Evolutionary conservation across 139 green algal genomes (phyloP).

Genomic region (Chlorella vulgaris): DNA sequence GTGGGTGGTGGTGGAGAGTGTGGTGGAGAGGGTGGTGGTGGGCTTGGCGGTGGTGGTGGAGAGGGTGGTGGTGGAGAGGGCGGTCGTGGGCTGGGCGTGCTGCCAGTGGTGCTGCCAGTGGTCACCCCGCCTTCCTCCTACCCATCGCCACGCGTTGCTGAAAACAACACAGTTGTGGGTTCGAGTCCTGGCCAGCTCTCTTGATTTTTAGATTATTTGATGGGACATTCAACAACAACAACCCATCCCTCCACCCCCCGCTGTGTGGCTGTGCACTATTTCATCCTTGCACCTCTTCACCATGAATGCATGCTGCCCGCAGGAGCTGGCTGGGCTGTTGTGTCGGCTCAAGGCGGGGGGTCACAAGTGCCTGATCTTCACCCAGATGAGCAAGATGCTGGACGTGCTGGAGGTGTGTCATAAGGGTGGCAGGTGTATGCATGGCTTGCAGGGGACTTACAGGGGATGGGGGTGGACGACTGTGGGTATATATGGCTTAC

Average conservation of each 20-base stretch:
- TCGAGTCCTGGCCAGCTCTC: neutral
- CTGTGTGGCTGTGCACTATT: no score
- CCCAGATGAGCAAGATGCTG: slow-evolving; percentile 96
- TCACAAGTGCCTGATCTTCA: slow-evolving; percentile 96
- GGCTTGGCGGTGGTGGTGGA: neutral
- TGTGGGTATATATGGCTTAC: no score
- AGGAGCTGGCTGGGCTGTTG: slow-evolving; percentile 87
- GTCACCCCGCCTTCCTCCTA: no score
- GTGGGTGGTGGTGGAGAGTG: neutral
- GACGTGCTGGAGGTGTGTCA: slow-evolving; percentile 87
- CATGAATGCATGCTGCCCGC: neutral
- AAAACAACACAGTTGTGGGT: no score
- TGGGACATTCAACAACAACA: no score
- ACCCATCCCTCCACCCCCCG: no score
- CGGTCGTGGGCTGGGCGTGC: neutral
- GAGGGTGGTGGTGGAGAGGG: neutral
- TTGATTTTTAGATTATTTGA: neutral
- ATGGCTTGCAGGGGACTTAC: no score
- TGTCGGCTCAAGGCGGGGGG: slow-evolving; percentile 77
- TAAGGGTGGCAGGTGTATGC: neutral
- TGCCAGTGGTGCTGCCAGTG: no score
- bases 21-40: neutral
- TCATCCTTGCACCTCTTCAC: neutral
- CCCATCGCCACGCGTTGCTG: no score
- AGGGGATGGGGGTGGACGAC: no score